phyloP scores from a whole-genome alignment of 139 green algal genomes.

The Yamagishiella unicocca region DNA sequence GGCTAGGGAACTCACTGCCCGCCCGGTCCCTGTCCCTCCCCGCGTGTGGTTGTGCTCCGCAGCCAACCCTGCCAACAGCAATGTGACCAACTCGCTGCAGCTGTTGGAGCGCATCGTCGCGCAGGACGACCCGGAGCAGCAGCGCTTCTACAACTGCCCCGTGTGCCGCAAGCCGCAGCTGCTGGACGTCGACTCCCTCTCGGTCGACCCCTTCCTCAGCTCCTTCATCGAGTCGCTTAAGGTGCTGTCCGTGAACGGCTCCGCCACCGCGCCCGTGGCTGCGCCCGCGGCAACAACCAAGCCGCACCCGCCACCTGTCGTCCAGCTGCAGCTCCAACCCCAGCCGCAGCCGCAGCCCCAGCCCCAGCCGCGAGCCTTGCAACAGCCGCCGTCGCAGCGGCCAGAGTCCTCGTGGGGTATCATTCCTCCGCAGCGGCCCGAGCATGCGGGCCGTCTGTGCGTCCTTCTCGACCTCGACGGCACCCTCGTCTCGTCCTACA shows the following conservation, averaged over 20 bases:
- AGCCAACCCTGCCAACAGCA: not conserved
- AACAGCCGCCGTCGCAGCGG: too few relatives aligned
- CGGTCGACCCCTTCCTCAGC: slow-evolving; percentile 78
- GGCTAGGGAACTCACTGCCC: too few relatives aligned
- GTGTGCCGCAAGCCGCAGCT: slow-evolving; percentile 84
- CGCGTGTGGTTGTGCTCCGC: too few relatives aligned
- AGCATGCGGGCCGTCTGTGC: slow-evolving; percentile 67
- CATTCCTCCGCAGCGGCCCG: slow-evolving; percentile 53
- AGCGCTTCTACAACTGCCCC: slow-evolving; percentile 79
- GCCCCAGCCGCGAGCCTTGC: not conserved
- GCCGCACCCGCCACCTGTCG: too few relatives aligned
- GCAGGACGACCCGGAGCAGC: slow-evolving; percentile 31
- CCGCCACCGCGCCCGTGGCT: not conserved
- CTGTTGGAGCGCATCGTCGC: slow-evolving; percentile 44
- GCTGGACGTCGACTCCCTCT: slow-evolving; percentile 82
- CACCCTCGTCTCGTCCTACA: slow-evolving; percentile 87
- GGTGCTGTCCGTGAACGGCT: slow-evolving; percentile 26
- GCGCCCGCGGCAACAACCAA: not conserved
- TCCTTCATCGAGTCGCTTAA: slow-evolving; percentile 77
- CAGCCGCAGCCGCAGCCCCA: not conserved
- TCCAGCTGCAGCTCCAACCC: not conserved
- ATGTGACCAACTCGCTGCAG: not conserved
- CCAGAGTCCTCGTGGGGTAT: slow-evolving; percentile 46
- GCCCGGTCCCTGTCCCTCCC: too few relatives aligned
- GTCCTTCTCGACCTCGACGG: slow-evolving; percentile 93